Base-by-base conservation (phyloP, 805 yeast species). In the Myxozyma neotropica region DNA sequence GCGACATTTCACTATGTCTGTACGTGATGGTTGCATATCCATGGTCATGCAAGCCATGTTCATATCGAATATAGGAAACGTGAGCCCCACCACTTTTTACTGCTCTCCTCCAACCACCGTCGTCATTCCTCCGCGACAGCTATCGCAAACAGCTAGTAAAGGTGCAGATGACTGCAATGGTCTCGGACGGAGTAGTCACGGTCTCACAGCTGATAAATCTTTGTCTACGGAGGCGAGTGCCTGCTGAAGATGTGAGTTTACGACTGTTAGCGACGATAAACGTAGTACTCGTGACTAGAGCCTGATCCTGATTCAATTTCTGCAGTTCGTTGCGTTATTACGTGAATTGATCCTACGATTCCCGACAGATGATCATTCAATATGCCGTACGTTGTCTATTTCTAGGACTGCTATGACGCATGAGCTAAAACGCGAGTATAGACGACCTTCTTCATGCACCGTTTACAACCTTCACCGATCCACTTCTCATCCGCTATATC, bases 401-500 rank as follows among this genome's bases (percentile, higher is more conserved):
- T n/a, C n/a, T n/a, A n/a, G n/a, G n/a, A n/a, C 31, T 3, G n/a
- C 42, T 33, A 17, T 40, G 7, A 2, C 10, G 27, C 43, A 55
- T 19, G 10, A 17, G 4, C 17, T n/a, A n/a, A 38, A 38, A 8
- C 5, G 21, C 6, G n/a, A 17, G 13, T 6, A 12, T 10, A 55
- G 64, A 42, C 43, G 53, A 42, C 19, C 38, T 61, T 4, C 27
- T 57, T 19, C 35, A 42, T 3, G 33, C 59, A 1, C 65, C 63
- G 1, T 19, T 39, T 19, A 55, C 65, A 13, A 45, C 58, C n/a
- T 45, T 42, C 36, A 47, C 61, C 15, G 65, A 61, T 45, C 63
- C 65, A 7, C 45, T 61, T 17, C 65, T 53, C 33, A n/a, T 61
- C 19, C 44, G 33, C 23, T 61, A 61, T 46, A 26, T 61, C 12